Conservation (phyloP, 1,139 yeast species). For the Blastobotrys serpentis region DNA sequence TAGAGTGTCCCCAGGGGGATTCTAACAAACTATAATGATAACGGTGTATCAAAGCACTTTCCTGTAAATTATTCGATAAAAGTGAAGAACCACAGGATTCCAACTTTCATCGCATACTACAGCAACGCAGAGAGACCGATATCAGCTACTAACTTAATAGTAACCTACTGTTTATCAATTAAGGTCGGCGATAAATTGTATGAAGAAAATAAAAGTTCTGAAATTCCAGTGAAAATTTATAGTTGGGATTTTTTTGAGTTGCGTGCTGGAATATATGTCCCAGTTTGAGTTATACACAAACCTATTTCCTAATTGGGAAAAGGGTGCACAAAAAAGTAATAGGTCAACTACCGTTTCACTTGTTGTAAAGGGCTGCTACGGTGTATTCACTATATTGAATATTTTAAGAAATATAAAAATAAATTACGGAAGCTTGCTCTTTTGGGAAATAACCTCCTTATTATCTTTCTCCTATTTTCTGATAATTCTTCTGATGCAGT, state of each 20-base stretch:
- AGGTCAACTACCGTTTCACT: no score
- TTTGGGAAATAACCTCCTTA: no score
- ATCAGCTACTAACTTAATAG: constrained; percentile 14
- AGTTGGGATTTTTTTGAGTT: not conserved
- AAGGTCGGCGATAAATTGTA: constrained; percentile 7
- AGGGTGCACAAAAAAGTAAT: no score
- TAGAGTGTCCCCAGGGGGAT: constrained; percentile 14
- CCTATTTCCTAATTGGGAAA: constrained; percentile 12
- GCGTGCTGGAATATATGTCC: constrained; percentile 12
- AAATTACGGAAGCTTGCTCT: no score
- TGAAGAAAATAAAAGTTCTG: constrained; percentile 8
- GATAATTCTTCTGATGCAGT: no score
- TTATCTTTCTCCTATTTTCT: no score
- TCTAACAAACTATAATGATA: constrained; percentile 16
- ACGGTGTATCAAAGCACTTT: constrained; percentile 31
- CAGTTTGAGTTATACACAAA: constrained; percentile 7
- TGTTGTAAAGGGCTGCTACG: no score
- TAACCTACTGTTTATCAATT: constrained; percentile 17
- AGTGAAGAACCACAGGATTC: constrained; percentile 4
- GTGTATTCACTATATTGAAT: no score
- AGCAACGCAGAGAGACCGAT: constrained; percentile 31
- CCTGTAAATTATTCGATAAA: constrained; percentile 13
- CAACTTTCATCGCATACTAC: constrained; percentile 10
- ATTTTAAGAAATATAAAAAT: no score
- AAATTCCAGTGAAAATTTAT: constrained; percentile 5